Evolutionary conservation across 768 basidiomycete genomes (phyloP), one percentile per base, ranked within the genome.

Genomic region (Collybia mongolica): DNA sequence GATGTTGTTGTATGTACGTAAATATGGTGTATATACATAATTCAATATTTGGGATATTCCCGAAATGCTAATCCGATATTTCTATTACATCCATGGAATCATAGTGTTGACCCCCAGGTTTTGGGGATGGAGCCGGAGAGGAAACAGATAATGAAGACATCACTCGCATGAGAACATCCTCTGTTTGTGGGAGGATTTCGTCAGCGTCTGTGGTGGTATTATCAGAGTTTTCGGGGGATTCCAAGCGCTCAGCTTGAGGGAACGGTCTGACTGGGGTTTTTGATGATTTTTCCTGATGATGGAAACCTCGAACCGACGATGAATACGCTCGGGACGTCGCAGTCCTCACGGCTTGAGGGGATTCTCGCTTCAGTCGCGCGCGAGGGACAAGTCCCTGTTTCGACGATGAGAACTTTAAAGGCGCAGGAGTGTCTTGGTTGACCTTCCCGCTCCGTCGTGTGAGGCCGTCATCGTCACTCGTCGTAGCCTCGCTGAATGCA

Each of bases 1-100:
- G 26, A 9, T 6, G 3, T 9, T 52, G 24, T 29, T 62, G 47
- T 54, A 52, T 63, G 39, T 51, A 50, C 48, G 42, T 28, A 44
- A 32, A 6, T 32, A 32, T 32, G 32, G 14, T 32, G 32, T 32
- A 24, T 44, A 32, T 40, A 54, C 46, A 28, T 46, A 54, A 38
- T 41, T 52, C 49, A 11, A 47, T 23, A 28, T 43, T 17, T 45
- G 32, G 32, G 14, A 3, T 6, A 32, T 32, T 32, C 32, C 32
- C 14, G 32, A 32, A 32, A 22, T 5, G 19, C 51, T 57, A 61
- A 39, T 65, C 60, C 1, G 62, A 63, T 50, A 65, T 39, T 37
- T 63, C 52, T 36, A 63, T 24, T 9, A 32, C 14, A 14, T 32
- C 32, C 32, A 6, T 32, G 11, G 5, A 14, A 32, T 12, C 5